Evolutionary conservation across 805 yeast species (phyloP).

Genomic region (Metschnikowia koreensis): DNA sequence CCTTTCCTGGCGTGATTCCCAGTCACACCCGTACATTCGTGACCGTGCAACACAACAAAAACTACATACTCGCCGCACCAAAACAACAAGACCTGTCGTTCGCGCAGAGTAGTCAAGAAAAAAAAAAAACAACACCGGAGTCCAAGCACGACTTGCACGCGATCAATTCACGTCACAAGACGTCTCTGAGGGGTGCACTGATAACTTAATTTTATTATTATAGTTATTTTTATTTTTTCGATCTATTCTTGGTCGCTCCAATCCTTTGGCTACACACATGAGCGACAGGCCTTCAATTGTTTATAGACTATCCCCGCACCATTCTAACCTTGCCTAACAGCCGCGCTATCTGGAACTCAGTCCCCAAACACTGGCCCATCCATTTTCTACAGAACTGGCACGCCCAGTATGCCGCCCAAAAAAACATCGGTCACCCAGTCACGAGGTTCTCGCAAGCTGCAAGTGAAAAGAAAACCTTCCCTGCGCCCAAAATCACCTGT

Average conservation of each 20-base stretch:
- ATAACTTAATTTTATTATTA: no score
- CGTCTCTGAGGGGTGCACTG: no score
- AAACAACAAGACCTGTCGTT: constrained; percentile 2
- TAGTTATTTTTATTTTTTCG: background rate
- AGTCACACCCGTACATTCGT: constrained; percentile 5
- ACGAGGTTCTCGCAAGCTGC: constrained; percentile 1
- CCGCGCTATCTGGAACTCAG: background rate
- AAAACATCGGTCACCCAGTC: constrained; percentile 1
- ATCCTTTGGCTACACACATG: background rate
- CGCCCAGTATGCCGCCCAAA: constrained; percentile 14
- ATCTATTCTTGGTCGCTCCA: background rate
- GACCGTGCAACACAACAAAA: background rate
- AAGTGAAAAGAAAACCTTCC: background rate
- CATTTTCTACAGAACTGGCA: background rate
- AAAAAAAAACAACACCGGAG: constrained; percentile 5
- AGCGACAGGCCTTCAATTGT: background rate
- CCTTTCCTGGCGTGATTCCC: no score
- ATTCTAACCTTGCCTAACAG: background rate
- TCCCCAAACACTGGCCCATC: background rate
- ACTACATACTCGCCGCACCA: constrained; percentile 9
- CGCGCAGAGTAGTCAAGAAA: background rate
- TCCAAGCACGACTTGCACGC: background rate
- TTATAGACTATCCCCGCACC: background rate
- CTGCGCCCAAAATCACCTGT: constrained; percentile 4
- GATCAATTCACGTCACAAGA: constrained; percentile 1